These are phyloP conservation scores for Beauveria australis DNA, from an alignment of 2,329 filamentous ascomycete species.

Conservation along the genomic window DNA sequence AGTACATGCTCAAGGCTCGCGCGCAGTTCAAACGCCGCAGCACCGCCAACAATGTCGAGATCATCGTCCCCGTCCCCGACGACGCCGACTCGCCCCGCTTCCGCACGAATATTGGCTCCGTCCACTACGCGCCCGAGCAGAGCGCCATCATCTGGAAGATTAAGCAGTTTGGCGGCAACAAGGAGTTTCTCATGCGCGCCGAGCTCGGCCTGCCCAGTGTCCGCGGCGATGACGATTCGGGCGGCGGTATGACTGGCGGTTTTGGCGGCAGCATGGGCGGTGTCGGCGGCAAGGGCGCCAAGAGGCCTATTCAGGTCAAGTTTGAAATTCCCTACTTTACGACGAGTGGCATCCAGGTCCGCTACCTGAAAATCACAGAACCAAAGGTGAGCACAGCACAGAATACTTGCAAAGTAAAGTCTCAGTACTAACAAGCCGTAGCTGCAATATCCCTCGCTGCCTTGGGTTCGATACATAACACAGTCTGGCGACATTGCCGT, in stretches of 20 bases:
- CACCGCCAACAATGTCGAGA: slow-evolving; percentile 98
- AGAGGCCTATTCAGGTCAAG: slow-evolving; percentile 96
- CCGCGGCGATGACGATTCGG: slow-evolving; percentile 88
- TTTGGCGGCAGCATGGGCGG: slow-evolving; percentile 97
- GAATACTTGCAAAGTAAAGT: neutral
- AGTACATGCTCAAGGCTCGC: slow-evolving; percentile 98
- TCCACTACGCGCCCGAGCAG: slow-evolving; percentile 96
- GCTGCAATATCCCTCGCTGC: slow-evolving; percentile 95
- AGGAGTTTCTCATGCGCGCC: slow-evolving; percentile 97
- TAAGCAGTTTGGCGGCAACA: slow-evolving; percentile 97
- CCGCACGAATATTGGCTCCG: slow-evolving; percentile 92
- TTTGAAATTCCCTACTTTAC: slow-evolving; percentile 99
- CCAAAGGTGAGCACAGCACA: slow-evolving; percentile 63
- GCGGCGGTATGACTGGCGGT: slow-evolving; percentile 94
- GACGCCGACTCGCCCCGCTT: slow-evolving; percentile 95
- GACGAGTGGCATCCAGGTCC: slow-evolving; percentile 96
- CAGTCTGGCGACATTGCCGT: slow-evolving; percentile 96
- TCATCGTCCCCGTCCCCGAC: slow-evolving; percentile 92
- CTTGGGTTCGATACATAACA: slow-evolving; percentile 98
- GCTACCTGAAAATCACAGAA: slow-evolving; percentile 98
- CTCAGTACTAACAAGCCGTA: slow-evolving; percentile 28
- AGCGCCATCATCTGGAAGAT: slow-evolving; percentile 99
- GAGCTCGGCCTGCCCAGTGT: slow-evolving; percentile 92
- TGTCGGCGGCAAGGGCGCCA: slow-evolving; percentile 73
- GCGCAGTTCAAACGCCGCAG: slow-evolving; percentile 97